Percentiles rank a stretch among this genome's conserved stretches.
Conservation (phyloP, 2,329 filamentous ascomycete species). For the Ceratocystis alfenasii region DNA sequence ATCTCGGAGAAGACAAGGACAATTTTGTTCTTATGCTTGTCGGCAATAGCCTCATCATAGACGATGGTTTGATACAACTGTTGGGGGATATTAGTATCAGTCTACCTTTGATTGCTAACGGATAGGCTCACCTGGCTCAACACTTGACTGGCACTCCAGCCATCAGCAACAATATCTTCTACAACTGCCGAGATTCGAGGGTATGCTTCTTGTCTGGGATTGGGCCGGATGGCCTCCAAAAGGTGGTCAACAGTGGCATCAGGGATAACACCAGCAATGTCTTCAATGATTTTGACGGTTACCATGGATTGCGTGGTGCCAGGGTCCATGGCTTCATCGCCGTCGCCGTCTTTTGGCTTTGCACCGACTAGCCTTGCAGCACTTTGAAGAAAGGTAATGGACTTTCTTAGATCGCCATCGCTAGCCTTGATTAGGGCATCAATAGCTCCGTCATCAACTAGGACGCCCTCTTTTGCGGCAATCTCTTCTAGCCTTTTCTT, state of each 20-base stretch:
- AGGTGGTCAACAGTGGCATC: slow-evolving; percentile 57
- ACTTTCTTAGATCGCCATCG: slow-evolving; percentile 89
- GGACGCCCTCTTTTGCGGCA: slow-evolving; percentile 64
- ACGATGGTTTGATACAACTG: slow-evolving; percentile 73
- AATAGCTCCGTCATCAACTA: slow-evolving; percentile 63
- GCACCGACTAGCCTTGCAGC: slow-evolving; percentile 79
- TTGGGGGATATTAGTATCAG: slow-evolving; percentile 23
- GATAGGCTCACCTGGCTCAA: slow-evolving; percentile 53
- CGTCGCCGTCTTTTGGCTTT: slow-evolving; percentile 38
- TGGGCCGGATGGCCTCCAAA: slow-evolving; percentile 63
- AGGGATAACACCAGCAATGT: slow-evolving; percentile 93
- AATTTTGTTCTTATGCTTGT: slow-evolving; percentile 82
- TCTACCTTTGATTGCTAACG: slow-evolving; percentile 13
- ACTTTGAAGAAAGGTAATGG: slow-evolving; percentile 91
- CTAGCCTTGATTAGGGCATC: slow-evolving; percentile 76
- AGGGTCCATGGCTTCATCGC: slow-evolving; percentile 50
- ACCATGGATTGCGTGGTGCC: slow-evolving; percentile 43
- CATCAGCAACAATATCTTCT: slow-evolving; percentile 85
- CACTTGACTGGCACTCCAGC: slow-evolving; percentile 89
- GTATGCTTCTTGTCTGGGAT: slow-evolving; percentile 53
- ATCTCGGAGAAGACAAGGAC: slow-evolving; percentile 82
- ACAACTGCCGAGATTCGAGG: slow-evolving; percentile 64
- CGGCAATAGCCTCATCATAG: slow-evolving; percentile 70
- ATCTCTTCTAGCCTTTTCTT: slow-evolving; percentile 70
- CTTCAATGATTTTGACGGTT: slow-evolving; percentile 71